Percentiles rank a stretch among this genome's conserved stretches.
Evolutionary conservation across 169 alveolate genomes (phyloP).

Genomic region (Eimeria brunetti): DNA sequence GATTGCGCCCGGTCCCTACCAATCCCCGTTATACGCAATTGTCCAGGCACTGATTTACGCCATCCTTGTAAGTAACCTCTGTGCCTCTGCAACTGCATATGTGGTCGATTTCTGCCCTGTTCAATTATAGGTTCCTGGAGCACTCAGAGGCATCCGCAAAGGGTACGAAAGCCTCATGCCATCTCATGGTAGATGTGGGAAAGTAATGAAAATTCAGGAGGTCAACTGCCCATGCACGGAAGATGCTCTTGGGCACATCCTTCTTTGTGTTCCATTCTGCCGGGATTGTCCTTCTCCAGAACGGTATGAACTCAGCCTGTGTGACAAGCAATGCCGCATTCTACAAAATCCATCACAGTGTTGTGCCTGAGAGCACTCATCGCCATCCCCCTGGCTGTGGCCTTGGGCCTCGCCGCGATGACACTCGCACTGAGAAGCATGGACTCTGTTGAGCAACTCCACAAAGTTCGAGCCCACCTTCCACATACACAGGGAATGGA

Average conservation of each 20-base stretch:
- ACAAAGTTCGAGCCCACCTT: slow-evolving; percentile 33
- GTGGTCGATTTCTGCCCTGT: too few relatives aligned
- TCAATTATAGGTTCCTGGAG: slow-evolving; percentile 33
- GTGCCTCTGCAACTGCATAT: not conserved
- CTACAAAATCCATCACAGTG: not conserved
- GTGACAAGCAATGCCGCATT: not conserved
- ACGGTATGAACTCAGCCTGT: slow-evolving; percentile 10
- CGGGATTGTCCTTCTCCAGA: slow-evolving; percentile 49
- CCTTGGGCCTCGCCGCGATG: slow-evolving; percentile 60
- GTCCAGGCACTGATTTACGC: slow-evolving; percentile 51
- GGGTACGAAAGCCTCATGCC: slow-evolving; percentile 18
- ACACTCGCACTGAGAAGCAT: slow-evolving; percentile 31
- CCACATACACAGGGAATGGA: slow-evolving; percentile 61
- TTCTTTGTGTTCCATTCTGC: slow-evolving; percentile 57
- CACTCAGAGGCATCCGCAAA: slow-evolving; percentile 48
- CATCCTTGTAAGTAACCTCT: slow-evolving; percentile 6
- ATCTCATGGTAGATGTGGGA: not conserved
- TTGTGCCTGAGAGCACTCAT: slow-evolving; percentile 54
- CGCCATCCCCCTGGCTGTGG: slow-evolving; percentile 40
- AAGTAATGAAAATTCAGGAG: not conserved
- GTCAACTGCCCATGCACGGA: slow-evolving; percentile 48
- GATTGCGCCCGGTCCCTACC: slow-evolving; percentile 68
- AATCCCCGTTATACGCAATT: slow-evolving; percentile 20
- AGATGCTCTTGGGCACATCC: slow-evolving; percentile 42
- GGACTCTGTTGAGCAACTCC: slow-evolving; percentile 66